Percentiles rank a stretch among this genome's conserved stretches.
phyloP scores from a whole-genome alignment of 345 rosid species.

The Citrus reticulata region DNA sequence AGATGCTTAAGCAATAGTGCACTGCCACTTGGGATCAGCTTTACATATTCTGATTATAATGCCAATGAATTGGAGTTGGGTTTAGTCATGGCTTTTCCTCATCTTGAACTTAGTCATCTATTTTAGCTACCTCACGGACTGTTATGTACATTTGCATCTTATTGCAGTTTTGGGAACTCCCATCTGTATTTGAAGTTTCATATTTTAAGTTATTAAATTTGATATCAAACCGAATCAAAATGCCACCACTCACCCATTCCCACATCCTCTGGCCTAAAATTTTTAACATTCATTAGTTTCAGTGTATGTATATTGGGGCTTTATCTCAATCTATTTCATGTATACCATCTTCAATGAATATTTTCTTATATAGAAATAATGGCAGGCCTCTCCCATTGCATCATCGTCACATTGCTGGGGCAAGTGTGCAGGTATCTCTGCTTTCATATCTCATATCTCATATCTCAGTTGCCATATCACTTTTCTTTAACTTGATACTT shows the following conservation, averaged over 20 bases:
- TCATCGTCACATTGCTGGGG: constrained; percentile 78
- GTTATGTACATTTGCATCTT: not conserved
- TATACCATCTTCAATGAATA: not conserved
- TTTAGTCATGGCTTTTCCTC: not conserved
- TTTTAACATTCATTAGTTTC: not conserved
- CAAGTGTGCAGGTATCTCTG: constrained; percentile 66
- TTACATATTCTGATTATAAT: not conserved
- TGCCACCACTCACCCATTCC: not conserved
- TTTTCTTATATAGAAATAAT: constrained; percentile 22
- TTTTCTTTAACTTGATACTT: constrained; percentile 9
- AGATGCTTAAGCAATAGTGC: not conserved
- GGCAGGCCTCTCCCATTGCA: constrained; percentile 93
- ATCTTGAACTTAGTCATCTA: not conserved
- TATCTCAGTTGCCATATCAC: not conserved
- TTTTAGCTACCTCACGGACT: not conserved
- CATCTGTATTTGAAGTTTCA: not conserved
- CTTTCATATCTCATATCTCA: constrained; percentile 9
- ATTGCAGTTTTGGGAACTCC: not conserved
- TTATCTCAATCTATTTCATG: not conserved
- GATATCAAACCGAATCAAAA: not conserved
- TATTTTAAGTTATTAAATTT: no score
- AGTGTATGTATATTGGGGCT: not conserved
- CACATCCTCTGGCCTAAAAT: not conserved
- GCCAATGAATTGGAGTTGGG: not conserved
- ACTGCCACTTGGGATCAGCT: not conserved